Conservation (phyloP, 148 eudicot species). For the Rhododendron mucronatum region DNA sequence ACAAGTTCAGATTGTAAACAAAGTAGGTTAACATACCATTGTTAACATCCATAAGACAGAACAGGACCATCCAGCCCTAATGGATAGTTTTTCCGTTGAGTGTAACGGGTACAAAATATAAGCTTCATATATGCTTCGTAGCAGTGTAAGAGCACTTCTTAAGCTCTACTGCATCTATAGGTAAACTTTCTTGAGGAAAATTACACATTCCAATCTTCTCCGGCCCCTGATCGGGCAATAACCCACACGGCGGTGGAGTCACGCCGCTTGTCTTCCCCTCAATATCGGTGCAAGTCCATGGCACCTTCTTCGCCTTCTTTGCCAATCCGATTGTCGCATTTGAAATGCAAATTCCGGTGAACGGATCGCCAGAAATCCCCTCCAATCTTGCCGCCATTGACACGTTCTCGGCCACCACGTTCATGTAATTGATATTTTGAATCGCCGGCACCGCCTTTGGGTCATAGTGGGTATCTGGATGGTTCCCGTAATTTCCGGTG, state of each 20-base stretch:
- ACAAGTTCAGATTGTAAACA: not conserved
- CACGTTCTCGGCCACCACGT: slow-evolving; percentile 40
- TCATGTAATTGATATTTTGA: slow-evolving; percentile 29
- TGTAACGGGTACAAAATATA: not conserved
- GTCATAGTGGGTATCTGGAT: slow-evolving; percentile 29
- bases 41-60: not conserved
- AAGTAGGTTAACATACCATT: not conserved
- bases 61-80: not conserved
- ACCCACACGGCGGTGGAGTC: slow-evolving; percentile 27
- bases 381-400: slow-evolving; percentile 31
- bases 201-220: slow-evolving; percentile 17
- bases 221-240: slow-evolving; percentile 31
- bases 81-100: not conserved
- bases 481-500: slow-evolving; percentile 43
- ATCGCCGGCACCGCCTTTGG: slow-evolving; percentile 26
- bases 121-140: slow-evolving; percentile 3
- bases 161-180: slow-evolving; percentile 17
- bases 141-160: slow-evolving; percentile 9
- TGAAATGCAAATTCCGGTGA: slow-evolving; percentile 41
- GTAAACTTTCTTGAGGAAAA: slow-evolving; percentile 10
- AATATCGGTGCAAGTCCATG: slow-evolving; percentile 38
- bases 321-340: slow-evolving; percentile 41
- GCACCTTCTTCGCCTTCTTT: slow-evolving; percentile 36
- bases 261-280: slow-evolving; percentile 32
- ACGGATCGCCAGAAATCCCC: slow-evolving; percentile 36